These are phyloP conservation scores for Torulaspora pretoriensis DNA, from an alignment of 1,139 yeast genomes.

Conservation along the genomic window DNA sequence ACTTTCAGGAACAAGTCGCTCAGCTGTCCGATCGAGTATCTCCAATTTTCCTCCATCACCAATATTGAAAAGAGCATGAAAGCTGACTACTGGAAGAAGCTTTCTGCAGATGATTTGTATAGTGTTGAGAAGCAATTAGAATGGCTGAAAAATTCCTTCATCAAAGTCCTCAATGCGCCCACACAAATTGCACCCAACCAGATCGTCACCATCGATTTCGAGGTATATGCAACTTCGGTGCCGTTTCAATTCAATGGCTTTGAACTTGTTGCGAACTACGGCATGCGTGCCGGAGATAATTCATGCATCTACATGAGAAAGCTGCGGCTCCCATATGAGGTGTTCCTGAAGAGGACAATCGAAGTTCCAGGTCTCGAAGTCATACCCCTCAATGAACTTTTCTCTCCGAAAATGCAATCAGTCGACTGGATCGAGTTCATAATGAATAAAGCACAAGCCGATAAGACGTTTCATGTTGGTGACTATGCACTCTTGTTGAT, in stretches of 20 bases:
- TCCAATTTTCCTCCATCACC: constrained; percentile 25
- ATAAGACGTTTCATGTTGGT: constrained; percentile 11
- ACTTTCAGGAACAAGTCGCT: constrained; percentile 48
- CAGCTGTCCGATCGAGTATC: constrained; percentile 26
- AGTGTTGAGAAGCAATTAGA: constrained; percentile 27
- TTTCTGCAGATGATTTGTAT: constrained; percentile 29
- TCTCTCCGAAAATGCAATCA: constrained; percentile 11
- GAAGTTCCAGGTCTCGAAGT: constrained; percentile 34
- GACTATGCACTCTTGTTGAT: constrained; percentile 30
- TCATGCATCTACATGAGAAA: constrained; percentile 30
- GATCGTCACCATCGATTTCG: constrained; percentile 45
- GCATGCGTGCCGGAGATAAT: constrained; percentile 22
- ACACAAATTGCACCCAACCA: constrained; percentile 26
- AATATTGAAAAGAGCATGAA: constrained; percentile 29
- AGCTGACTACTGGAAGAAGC: constrained; percentile 32
- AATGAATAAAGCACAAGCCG: constrained; percentile 10
- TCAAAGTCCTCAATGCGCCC: constrained; percentile 23
- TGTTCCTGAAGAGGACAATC: constrained; percentile 36
- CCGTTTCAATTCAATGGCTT: constrained; percentile 34
- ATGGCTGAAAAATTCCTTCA: constrained; percentile 24
- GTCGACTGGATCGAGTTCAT: constrained; percentile 28
- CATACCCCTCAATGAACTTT: constrained; percentile 27
- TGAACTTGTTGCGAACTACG: constrained; percentile 32
- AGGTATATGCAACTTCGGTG: constrained; percentile 37
- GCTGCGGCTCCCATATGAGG: constrained; percentile 33